phyloP scores from a whole-genome alignment of 768 basidiomycete genomes.

The Pleurotus pulmonarius region DNA sequence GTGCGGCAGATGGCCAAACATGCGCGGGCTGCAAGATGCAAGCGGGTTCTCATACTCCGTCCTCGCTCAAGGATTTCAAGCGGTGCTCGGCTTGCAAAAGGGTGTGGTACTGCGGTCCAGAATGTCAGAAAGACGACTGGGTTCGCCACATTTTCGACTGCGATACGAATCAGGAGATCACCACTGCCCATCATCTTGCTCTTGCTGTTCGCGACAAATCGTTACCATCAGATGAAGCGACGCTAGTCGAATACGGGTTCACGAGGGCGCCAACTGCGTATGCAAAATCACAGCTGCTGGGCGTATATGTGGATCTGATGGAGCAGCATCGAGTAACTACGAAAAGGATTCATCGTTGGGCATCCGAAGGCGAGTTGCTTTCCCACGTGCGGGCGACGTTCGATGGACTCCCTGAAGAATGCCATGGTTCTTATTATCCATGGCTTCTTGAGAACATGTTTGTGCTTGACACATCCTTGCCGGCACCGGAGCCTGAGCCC shows the following conservation, averaged over 20 bases:
- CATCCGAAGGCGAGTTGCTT: not conserved
- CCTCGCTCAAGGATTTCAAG: not conserved
- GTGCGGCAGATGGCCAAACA: too few species aligned
- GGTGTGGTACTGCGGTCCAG: conserved; percentile 28
- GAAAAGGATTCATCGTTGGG: not conserved
- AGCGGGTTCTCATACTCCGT: too few species aligned
- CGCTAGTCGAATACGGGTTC: conserved; percentile 24
- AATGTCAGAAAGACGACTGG: conserved; percentile 28
- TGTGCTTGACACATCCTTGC: not conserved
- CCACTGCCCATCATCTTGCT: conserved; percentile 27
- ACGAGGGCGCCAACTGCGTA: not conserved
- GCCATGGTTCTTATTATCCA: not conserved
- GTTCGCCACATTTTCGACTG: conserved; percentile 30
- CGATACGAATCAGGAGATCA: conserved; percentile 17
- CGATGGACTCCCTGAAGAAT: not conserved
- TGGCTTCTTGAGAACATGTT: not conserved
- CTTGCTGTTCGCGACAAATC: conserved; percentile 19
- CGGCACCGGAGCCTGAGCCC: not conserved
- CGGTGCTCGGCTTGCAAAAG: conserved; percentile 21
- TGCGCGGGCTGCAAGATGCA: too few species aligned
- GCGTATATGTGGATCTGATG: not conserved
- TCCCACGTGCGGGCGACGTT: not conserved
- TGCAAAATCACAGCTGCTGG: not conserved
- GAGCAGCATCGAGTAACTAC: not conserved
- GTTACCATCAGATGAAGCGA: conserved; percentile 27